These are phyloP conservation scores for Sequoia sempervirens DNA, from an alignment of 75 land plant species.

Conservation along the genomic window DNA sequence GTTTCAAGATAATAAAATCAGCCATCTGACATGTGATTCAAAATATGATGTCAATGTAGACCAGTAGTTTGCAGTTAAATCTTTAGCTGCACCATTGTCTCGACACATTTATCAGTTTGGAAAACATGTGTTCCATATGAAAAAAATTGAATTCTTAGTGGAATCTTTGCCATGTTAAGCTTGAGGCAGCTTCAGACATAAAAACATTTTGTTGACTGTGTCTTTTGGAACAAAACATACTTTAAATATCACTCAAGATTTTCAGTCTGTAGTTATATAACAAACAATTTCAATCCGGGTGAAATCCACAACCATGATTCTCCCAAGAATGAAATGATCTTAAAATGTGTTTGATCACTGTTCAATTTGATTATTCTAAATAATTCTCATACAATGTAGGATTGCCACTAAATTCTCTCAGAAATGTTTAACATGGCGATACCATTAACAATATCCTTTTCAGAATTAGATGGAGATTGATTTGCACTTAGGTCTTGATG, in stretches of 20 bases:
- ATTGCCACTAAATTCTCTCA: conserved; percentile 9
- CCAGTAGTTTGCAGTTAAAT: background rate
- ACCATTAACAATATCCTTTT: conserved; percentile 19
- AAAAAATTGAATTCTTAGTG: background rate
- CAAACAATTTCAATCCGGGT: background rate
- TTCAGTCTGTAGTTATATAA: background rate
- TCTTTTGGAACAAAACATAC: background rate
- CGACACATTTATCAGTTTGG: background rate
- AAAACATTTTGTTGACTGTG: background rate
- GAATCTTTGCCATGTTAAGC: background rate
- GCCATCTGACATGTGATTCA: background rate
- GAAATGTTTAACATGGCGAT: conserved; percentile 27
- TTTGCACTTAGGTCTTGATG: conserved; percentile 50
- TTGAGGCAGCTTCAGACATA: background rate
- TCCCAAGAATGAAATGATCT: background rate
- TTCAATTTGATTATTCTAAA: background rate
- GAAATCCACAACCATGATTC: background rate
- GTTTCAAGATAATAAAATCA: background rate
- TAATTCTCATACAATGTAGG: background rate
- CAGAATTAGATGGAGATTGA: conserved; percentile 16
- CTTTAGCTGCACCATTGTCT: background rate
- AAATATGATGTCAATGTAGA: background rate
- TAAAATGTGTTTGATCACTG: background rate
- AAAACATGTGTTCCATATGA: background rate
- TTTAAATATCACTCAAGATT: background rate